phyloP scores from a whole-genome alignment of 2,329 filamentous ascomycete genomes.

The Colletotrichum chlorophyti region DNA sequence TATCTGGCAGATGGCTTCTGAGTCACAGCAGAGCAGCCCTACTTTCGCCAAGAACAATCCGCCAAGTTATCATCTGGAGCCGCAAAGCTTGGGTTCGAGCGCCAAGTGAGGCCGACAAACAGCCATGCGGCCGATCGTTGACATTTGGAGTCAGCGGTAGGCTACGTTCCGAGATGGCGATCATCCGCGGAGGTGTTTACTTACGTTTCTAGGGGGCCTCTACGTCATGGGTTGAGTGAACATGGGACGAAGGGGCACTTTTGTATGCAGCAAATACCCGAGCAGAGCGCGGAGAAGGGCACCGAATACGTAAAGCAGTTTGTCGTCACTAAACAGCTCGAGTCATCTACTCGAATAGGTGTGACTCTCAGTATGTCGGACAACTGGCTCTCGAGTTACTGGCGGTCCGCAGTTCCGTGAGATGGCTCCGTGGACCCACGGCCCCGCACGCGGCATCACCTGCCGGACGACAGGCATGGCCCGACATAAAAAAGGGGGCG shows the following conservation, averaged over 20 bases:
- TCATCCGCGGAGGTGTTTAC: background rate
- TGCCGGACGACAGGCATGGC: conserved; percentile 6
- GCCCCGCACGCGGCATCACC: background rate
- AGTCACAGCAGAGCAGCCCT: no score
- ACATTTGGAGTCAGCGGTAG: background rate
- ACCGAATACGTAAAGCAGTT: background rate
- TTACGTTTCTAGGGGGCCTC: background rate
- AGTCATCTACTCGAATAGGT: background rate
- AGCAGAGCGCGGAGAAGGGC: no score
- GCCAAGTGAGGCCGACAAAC: background rate
- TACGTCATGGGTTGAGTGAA: background rate
- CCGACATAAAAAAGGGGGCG: background rate
- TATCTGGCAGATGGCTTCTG: no score
- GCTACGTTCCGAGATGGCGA: background rate
- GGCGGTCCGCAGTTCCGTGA: background rate
- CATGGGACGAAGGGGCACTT: no score
- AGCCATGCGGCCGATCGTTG: background rate
- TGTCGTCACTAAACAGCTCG: no score
- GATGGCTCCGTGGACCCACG: conserved; percentile 5
- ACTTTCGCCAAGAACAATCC: no score
- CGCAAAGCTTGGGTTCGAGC: conserved; percentile 2
- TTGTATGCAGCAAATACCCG: background rate
- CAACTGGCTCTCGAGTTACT: no score
- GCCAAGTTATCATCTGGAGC: background rate
- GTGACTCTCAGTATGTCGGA: no score